Percentiles rank a stretch among this genome's conserved stretches.
Evolutionary conservation across 2,329 filamentous ascomycete species (phyloP).

Genomic region (Hypoxylon sp.): DNA sequence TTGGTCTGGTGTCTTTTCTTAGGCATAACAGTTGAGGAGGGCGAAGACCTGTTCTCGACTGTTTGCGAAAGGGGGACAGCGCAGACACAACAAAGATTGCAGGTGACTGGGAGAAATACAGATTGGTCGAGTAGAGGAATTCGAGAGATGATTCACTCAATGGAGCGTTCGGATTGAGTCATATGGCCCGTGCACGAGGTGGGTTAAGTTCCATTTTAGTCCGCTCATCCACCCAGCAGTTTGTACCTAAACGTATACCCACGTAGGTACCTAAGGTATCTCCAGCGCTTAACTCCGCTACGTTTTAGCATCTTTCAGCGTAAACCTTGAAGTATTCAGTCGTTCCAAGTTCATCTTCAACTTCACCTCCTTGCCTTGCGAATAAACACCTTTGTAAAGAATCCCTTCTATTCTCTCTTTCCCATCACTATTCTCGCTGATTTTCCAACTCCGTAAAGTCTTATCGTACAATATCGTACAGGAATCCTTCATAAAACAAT

Average conservation of each 20-base stretch:
- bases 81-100: conserved; percentile 10
- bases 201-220: too few relatives aligned
- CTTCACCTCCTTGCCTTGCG: too few relatives aligned
- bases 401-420: too few relatives aligned
- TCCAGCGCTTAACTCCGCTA: neutral
- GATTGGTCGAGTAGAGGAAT: conserved; percentile 1
- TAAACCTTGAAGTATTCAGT: neutral
- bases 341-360: too few relatives aligned
- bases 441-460: neutral
- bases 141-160: conserved; percentile 11
- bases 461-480: neutral
- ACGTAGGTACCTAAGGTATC: too few relatives aligned
- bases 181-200: neutral
- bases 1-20: conserved; percentile 66
- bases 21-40: conserved; percentile 58
- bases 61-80: conserved; percentile 34
- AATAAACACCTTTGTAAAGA: too few relatives aligned
- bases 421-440: too few relatives aligned
- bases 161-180: neutral
- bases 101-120: neutral
- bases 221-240: neutral
- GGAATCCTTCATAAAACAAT: too few relatives aligned
- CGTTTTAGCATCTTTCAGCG: neutral
- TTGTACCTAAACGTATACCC: too few relatives aligned
- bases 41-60: conserved; percentile 23